Conservation (phyloP, 768 basidiomycete genomes). For the Lyophyllum shimeji region DNA sequence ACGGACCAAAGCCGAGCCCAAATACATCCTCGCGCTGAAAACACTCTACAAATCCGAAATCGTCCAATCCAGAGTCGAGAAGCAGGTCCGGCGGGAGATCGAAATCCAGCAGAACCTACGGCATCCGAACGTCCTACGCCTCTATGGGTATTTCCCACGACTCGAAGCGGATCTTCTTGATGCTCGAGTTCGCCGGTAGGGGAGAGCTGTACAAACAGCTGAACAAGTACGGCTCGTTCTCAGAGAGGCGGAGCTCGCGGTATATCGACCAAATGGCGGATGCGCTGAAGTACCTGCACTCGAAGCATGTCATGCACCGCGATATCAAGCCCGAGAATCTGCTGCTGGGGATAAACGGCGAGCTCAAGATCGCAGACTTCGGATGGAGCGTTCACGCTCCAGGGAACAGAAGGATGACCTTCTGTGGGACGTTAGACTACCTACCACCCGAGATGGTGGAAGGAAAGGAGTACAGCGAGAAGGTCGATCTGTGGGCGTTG, state of each 20-base stretch:
- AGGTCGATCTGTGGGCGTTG: constrained; percentile 94
- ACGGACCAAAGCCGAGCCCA: constrained; percentile 82
- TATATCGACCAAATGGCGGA: constrained; percentile 99
- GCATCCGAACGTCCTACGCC: constrained; percentile 90
- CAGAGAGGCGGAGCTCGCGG: constrained; percentile 82
- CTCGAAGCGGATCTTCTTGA: constrained; percentile 94
- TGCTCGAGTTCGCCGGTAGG: constrained; percentile 96
- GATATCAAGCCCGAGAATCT: constrained; percentile 99
- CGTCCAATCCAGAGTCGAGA: constrained; percentile 88
- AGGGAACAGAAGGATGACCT: constrained; percentile 81
- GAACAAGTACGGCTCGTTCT: constrained; percentile 80
- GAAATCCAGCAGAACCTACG: constrained; percentile 97
- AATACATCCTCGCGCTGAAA: constrained; percentile 95
- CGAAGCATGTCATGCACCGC: constrained; percentile 96
- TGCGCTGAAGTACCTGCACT: constrained; percentile 87
- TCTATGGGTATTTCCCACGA: constrained; percentile 99
- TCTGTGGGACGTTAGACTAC: constrained; percentile 96
- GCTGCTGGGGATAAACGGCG: constrained; percentile 90
- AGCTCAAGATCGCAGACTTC: constrained; percentile 97
- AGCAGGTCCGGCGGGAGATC: constrained; percentile 95
- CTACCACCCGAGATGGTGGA: constrained; percentile 99
- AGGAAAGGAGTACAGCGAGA: constrained; percentile 82
- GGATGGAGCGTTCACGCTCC: constrained; percentile 99
- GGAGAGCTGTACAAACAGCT: constrained; percentile 98
- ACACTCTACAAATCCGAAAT: constrained; percentile 97